Conservation (phyloP, 1,139 yeast species). For the Yamadazyma sp. region DNA sequence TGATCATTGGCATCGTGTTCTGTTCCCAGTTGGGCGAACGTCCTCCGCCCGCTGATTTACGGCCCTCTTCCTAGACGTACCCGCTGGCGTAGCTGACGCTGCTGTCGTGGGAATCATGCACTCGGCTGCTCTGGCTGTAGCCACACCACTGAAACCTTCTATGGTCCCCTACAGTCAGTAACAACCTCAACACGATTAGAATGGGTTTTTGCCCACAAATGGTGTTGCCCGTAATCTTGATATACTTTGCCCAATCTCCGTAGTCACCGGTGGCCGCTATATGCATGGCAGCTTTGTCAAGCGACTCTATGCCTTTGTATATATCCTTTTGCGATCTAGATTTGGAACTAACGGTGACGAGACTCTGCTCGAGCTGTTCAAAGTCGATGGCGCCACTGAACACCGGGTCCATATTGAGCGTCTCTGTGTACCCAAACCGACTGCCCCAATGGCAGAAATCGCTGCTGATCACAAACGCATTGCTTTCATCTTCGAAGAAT, state of each 20-base stretch:
- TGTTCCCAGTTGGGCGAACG: too few species aligned
- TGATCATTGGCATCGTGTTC: too few species aligned
- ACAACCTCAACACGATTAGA: conserved; percentile 55
- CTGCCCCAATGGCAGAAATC: conserved; percentile 98
- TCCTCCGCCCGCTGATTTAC: too few species aligned
- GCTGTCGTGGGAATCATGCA: conserved; percentile 51
- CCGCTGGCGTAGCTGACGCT: conserved; percentile 94
- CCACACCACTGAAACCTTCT: conserved; percentile 67
- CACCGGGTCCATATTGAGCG: conserved; percentile 35
- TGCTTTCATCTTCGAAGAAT: conserved; percentile 54
- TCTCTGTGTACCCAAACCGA: conserved; percentile 70
- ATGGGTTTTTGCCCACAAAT: conserved; percentile 93
- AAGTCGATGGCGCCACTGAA: conserved; percentile 4
- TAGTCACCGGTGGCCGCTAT: conserved; percentile 57
- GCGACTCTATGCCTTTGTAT: conserved; percentile 65
- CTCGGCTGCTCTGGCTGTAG: conserved; percentile 76
- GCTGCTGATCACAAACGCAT: conserved; percentile 77
- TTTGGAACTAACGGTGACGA: conserved; percentile 17
- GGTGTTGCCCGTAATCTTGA: conserved; percentile 74
- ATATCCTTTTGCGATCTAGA: conserved; percentile 42
- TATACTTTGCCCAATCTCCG: conserved; percentile 64
- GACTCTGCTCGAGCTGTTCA: conserved; percentile 6
- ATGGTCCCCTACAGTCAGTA: conserved; percentile 29
- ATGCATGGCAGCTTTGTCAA: conserved; percentile 72
- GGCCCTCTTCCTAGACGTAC: conserved; percentile 31